Evolutionary conservation across 2,329 filamentous ascomycete species (phyloP).

Genomic region (Pseudocercospora vitis): DNA sequence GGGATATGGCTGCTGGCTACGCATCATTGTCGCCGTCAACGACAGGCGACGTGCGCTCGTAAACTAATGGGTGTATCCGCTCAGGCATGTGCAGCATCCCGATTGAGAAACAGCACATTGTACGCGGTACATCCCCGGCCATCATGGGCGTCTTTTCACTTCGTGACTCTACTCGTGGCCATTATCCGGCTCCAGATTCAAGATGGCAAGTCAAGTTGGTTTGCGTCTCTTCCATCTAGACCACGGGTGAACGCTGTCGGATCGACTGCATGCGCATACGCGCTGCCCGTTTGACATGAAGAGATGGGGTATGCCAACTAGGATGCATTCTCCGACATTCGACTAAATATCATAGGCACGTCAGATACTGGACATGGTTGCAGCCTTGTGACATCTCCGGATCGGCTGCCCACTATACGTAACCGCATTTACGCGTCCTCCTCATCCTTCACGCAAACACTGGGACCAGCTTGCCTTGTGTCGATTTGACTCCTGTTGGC

Average conservation of each 20-base stretch:
- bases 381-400: slow-evolving; percentile 2
- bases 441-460: neutral
- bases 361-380: slow-evolving; percentile 3
- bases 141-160: neutral
- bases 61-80: slow-evolving; percentile 2
- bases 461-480: neutral
- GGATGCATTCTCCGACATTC: neutral
- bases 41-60: too few relatives aligned
- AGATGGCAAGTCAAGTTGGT: neutral
- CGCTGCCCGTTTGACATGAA: slow-evolving; percentile 2
- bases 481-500: neutral
- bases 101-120: neutral
- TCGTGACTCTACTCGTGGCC: neutral
- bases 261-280: slow-evolving; percentile 1
- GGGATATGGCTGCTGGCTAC: neutral
- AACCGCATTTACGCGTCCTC: too few relatives aligned
- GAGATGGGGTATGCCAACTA: neutral
- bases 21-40: neutral
- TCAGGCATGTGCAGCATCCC: slow-evolving; percentile 2
- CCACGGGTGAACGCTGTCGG: neutral
- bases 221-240: neutral
- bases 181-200: neutral
- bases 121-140: neutral
- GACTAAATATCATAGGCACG: neutral
- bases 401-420: neutral